Conservation (phyloP, 306 rosid genomes). For the Casuarina cunninghamiana region DNA sequence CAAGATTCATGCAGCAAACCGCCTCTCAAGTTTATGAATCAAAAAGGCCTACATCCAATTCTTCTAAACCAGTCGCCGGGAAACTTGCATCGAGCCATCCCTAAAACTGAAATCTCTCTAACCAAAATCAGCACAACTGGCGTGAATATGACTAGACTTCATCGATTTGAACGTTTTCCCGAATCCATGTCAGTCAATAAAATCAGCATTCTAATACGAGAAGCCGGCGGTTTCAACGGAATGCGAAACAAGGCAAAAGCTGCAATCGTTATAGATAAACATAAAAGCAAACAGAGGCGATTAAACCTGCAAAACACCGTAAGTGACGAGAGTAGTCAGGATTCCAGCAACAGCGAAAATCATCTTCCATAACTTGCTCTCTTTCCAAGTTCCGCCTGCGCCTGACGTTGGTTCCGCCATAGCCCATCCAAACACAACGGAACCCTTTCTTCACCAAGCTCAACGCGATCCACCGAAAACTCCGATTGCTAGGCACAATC, state of each 20-base stretch:
- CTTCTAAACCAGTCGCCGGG: not conserved
- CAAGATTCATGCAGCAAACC: not conserved
- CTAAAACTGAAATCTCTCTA: not conserved
- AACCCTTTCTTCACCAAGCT: not conserved
- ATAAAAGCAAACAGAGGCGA: not conserved
- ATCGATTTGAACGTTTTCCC: not conserved
- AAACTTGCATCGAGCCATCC: too few relatives aligned
- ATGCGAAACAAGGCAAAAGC: not conserved
- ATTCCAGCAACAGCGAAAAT: slow-evolving; percentile 76
- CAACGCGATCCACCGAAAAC: not conserved
- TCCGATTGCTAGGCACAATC: not conserved
- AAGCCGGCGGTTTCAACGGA: not conserved
- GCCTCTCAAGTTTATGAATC: slow-evolving; percentile 1
- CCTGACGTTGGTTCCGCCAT: slow-evolving; percentile 64
- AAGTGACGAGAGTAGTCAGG: slow-evolving; percentile 91
- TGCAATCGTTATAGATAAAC: slow-evolving; percentile 10
- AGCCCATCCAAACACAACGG: not conserved
- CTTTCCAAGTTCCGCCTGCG: slow-evolving; percentile 25
- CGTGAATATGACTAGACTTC: not conserved
- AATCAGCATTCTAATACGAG: slow-evolving; percentile 17
- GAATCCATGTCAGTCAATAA: not conserved
- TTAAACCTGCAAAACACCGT: slow-evolving; percentile 86
- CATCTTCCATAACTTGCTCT: slow-evolving; percentile 59
- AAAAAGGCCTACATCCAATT: not conserved
- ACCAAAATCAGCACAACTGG: not conserved